Percentiles rank a stretch among this genome's conserved stretches.
Conservation (phyloP, 2,329 filamentous ascomycete species). For the Xylariaceae sp. region DNA sequence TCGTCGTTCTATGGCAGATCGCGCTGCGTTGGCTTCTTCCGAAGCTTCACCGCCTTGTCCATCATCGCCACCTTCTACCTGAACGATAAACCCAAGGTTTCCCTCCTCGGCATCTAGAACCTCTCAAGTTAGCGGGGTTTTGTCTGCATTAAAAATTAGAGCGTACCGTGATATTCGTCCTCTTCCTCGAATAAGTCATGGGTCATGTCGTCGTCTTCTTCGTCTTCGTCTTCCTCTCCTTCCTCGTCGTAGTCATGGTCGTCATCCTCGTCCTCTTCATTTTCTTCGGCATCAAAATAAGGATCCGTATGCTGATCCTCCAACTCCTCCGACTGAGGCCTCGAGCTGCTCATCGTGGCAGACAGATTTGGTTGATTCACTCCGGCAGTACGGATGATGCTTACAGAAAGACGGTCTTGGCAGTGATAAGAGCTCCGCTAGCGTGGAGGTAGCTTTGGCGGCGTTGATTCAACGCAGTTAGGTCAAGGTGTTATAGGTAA, state of each 20-base stretch:
- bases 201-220: constrained; percentile 34
- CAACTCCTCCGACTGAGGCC: constrained; percentile 29
- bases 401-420: constrained; percentile 16
- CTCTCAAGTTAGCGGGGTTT: constrained; percentile 21
- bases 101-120: constrained; percentile 40
- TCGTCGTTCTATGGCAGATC: constrained; percentile 28
- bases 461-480: not conserved
- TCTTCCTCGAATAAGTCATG: constrained; percentile 37
- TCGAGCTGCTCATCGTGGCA: constrained; percentile 33
- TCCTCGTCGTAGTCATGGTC: constrained; percentile 32
- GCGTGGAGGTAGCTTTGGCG: not conserved
- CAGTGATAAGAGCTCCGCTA: constrained; percentile 14
- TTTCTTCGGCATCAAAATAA: constrained; percentile 36
- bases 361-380: not conserved
- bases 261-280: constrained; percentile 36
- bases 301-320: constrained; percentile 33
- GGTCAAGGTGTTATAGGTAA: not conserved
- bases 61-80: constrained; percentile 43
- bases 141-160: not conserved
- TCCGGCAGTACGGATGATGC: constrained; percentile 18
- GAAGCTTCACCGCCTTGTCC: constrained; percentile 33
- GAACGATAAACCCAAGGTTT: constrained; percentile 38
- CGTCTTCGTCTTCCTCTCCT: constrained; percentile 36
- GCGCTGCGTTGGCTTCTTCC: constrained; percentile 28
- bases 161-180: constrained; percentile 43